Base-by-base conservation (phyloP, 768 basidiomycete species). In the Dentipellis fragilis region DNA sequence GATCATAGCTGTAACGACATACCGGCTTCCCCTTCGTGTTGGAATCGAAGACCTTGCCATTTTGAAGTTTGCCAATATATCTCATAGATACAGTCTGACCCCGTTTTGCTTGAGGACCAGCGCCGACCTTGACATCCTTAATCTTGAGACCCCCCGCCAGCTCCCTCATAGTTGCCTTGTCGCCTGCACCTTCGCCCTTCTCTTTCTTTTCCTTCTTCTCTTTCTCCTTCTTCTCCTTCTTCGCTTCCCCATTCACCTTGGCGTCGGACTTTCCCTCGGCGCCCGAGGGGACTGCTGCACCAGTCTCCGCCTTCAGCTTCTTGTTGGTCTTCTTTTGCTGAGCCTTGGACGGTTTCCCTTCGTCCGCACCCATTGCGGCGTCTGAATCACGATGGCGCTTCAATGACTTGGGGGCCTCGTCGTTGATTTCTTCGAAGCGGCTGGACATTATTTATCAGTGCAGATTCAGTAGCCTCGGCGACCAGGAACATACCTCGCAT, bases 21-120 rank as follows among this genome's bases (percentile, higher is more conserved):
- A 95, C 89, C 22, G 93, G 91, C 64, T 87, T 85, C 62, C 94
- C 94, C 68, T 83, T 86, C 61, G 75, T 80, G 69, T 93, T 93
- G 61, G 78, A 74, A 71, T 93, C 91, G 61, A 93, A 93, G 17
- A 83, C 60, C 62, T 81, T 85, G 62, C 87, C 88, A 58, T 84
- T 81, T 52, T 72, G 68, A 45, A 96, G 75, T 73, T 93, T 95
- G 61, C 95, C 95, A 63, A 98, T 85, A 71, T 97, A 98, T 56
- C 95, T 77, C 86, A 98, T 89, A 54, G 74, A 75, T 50, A 96
- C 78, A 45, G 74, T 84, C 71, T 86, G 83, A 14, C 94, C 94
- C 54, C 83, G 80, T 76, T 94, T 96, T 16, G 89, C 93, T 64
- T 77, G 75, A 38, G 88, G 82, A n/a, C 95, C 95, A 1, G 79